Base-by-base conservation (phyloP, 495 filamentous ascomycete species). In the Aspergillus indologenus region DNA sequence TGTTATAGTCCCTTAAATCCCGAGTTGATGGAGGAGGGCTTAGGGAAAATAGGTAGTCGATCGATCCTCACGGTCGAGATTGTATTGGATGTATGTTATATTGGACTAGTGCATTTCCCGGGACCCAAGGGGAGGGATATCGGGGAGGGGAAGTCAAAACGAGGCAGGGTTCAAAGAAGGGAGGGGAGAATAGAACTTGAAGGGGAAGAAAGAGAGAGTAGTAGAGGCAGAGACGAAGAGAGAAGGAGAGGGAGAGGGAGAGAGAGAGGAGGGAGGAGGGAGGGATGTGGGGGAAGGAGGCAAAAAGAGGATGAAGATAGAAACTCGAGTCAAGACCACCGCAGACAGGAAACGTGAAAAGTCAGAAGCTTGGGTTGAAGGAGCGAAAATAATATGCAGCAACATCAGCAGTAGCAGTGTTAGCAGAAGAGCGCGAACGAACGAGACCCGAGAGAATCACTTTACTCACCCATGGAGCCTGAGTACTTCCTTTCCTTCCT, bases 401-500 rank as follows among this genome's bases (percentile, higher is more conserved):
- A 59, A 64, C 67, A 50, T 44, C 53, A 55, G 59, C 61, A 49
- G 58, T 53, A 62, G 47, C n/a, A n/a, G n/a, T n/a, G 56, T 40
- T 6, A 2, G 34, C 34, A 57, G 60, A 54, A 60, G 34, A 60
- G 59, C 58, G 58, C 61, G 9, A 61, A n/a, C n/a, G 60, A 58
- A 52, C 59, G 51, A 63, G 61, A 64, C 54, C 60, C 42, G 59
- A 54, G 58, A 62, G 61, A 61, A 62, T 58, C 65, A 68, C 56
- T 69, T 69, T 29, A 9, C n/a, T n/a, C n/a, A n/a, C n/a, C n/a
- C n/a, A n/a, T n/a, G n/a, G n/a, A n/a, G n/a, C n/a, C n/a, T n/a
- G n/a, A n/a, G n/a, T n/a, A n/a, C n/a, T n/a, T n/a, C n/a, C n/a
- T n/a, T n/a, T n/a, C n/a, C n/a, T n/a, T n/a, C n/a, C n/a, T n/a